phyloP scores from a whole-genome alignment of 805 yeast genomes.

The Teunomyces kruisii region DNA sequence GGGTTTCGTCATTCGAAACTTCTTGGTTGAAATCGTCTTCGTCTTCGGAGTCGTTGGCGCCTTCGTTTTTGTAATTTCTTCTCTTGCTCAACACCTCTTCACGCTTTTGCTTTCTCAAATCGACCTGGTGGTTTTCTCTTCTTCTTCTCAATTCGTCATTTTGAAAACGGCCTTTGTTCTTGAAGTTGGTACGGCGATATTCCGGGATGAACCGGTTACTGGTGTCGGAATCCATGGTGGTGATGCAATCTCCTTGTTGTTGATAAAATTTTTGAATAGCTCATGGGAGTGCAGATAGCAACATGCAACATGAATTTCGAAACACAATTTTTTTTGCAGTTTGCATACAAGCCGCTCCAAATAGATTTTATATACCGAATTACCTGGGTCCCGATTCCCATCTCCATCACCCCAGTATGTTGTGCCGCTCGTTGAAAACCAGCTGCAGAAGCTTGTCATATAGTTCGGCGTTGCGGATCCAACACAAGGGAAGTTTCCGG shows the following conservation, averaged over 20 bases:
- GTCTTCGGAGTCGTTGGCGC: conserved; percentile 42
- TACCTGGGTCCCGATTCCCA: not conserved
- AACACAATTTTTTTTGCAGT: not conserved
- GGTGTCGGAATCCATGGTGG: conserved; percentile 69
- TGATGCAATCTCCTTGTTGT: conserved; percentile 3
- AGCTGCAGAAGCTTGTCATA: conserved; percentile 3
- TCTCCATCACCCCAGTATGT: not conserved
- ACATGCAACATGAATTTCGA: not conserved
- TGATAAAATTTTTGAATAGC: conserved; percentile 2
- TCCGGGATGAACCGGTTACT: conserved; percentile 90
- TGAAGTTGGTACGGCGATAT: conserved; percentile 94
- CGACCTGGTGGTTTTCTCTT: conserved; percentile 96
- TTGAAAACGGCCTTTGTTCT: conserved; percentile 89
- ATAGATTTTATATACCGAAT: not conserved
- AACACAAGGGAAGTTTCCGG: conserved; percentile 20
- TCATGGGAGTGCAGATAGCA: not conserved
- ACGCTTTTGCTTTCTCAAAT: conserved; percentile 91
- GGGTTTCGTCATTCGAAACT: conserved; percentile 40
- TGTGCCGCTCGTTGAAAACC: not conserved
- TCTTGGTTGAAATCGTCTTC: conserved; percentile 38
- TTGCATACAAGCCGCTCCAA: not conserved
- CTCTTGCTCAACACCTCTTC: conserved; percentile 94
- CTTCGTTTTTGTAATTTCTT: conserved; percentile 61
- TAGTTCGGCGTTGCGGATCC: conserved; percentile 3
- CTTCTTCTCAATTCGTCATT: conserved; percentile 97